Conservation (phyloP, 192 early-diverging fungal genomes). For the Rhizophagus sp. region DNA sequence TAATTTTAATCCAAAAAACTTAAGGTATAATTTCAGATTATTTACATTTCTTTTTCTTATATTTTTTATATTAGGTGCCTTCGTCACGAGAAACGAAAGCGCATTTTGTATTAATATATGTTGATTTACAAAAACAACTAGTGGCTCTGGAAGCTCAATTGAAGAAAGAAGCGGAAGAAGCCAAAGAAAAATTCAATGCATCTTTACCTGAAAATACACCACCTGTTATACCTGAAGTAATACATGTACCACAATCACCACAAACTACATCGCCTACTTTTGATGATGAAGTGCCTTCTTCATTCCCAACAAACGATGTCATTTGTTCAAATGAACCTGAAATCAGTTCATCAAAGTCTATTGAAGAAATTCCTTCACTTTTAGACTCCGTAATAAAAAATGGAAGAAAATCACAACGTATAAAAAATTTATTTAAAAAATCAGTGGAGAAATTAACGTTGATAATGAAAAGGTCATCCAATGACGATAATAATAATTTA, state of each 20-base stretch:
- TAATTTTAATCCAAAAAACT: no score
- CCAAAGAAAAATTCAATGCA: not conserved
- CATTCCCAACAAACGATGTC: not conserved
- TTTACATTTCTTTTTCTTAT: not conserved
- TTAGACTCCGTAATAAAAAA: not conserved
- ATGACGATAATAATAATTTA: not conserved
- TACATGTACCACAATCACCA: not conserved
- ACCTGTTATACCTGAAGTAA: constrained; percentile 23
- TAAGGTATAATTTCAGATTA: no score
- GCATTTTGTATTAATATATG: constrained; percentile 17
- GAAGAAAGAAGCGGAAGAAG: constrained; percentile 7
- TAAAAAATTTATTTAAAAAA: constrained; percentile 15
- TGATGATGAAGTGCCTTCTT: not conserved
- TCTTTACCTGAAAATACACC: constrained; percentile 18
- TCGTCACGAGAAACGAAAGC: constrained; percentile 19
- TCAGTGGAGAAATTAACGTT: not conserved
- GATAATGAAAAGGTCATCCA: not conserved
- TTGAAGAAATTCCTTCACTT: not conserved
- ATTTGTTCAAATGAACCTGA: not conserved
- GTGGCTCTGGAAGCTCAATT: constrained; percentile 17
- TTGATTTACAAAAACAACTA: constrained; percentile 15
- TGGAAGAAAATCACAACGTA: not conserved
- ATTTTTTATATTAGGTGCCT: constrained; percentile 1
- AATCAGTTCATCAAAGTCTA: not conserved
- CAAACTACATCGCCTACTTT: not conserved